Evolutionary conservation across 2,329 filamentous ascomycete species (phyloP).

Genomic region (Aspergillus sp.): DNA sequence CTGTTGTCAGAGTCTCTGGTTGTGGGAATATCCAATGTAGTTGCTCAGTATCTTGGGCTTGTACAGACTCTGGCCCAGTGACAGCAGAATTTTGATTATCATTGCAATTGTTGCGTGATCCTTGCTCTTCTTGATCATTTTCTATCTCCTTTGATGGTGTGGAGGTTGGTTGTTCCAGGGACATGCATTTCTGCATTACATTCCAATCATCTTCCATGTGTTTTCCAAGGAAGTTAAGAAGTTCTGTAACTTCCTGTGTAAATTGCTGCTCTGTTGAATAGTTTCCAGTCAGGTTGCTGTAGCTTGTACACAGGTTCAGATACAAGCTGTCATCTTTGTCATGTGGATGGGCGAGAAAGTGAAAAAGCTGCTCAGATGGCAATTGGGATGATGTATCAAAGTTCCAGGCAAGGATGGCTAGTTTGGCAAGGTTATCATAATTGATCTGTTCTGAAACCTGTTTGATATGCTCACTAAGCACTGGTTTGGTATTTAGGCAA

Average conservation of each 20-base stretch:
- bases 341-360: background rate
- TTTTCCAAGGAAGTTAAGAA: background rate
- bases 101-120: background rate
- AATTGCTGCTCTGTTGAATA: background rate
- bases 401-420: background rate
- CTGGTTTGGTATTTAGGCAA: background rate
- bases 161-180: background rate
- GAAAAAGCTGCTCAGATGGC: background rate
- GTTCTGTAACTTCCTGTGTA: background rate
- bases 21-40: constrained; percentile 32
- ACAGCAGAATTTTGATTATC: background rate
- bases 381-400: background rate
- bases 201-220: background rate
- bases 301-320: background rate
- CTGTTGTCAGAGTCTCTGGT: constrained; percentile 60
- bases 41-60: background rate
- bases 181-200: background rate
- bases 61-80: background rate
- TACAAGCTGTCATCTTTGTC: background rate
- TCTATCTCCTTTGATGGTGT: background rate
- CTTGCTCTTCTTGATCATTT: background rate
- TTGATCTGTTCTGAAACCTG: background rate
- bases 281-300: background rate
- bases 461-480: background rate
- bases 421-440: background rate